phyloP scores from a whole-genome alignment of 352 stramenopile genomes.

The Phytophthora foliorum region DNA sequence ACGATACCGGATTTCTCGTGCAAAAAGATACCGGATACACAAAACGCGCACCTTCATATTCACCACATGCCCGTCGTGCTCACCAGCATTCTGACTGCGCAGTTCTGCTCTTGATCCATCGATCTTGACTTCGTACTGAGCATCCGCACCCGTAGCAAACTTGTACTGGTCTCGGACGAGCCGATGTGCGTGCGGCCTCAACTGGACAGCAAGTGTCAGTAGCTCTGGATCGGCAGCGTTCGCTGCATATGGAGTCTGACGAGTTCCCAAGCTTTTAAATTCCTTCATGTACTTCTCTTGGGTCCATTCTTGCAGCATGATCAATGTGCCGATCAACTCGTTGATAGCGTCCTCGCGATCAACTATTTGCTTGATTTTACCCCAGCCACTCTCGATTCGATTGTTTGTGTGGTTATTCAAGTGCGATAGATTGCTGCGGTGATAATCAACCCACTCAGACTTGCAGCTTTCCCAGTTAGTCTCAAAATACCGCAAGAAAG shows the following conservation, averaged over 20 bases:
- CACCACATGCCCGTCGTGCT: neutral
- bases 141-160: neutral
- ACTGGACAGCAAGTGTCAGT: conserved; percentile 6
- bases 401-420: conserved; percentile 19
- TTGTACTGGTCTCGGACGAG: conserved; percentile 20
- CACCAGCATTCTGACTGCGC: neutral
- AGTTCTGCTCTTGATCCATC: conserved; percentile 1
- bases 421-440: conserved; percentile 5
- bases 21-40: neutral
- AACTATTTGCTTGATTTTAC: conserved; percentile 10
- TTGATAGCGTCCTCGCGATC: conserved; percentile 6
- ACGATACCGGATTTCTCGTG: conserved; percentile 2
- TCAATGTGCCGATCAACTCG: conserved; percentile 14
- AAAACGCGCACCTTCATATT: conserved; percentile 10
- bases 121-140: neutral
- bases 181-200: conserved; percentile 8
- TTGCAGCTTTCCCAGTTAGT: conserved; percentile 20
- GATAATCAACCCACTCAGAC: conserved; percentile 11
- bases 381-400: conserved; percentile 15
- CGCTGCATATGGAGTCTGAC: neutral
- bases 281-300: conserved; percentile 22
- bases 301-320: conserved; percentile 22
- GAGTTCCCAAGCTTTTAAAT: conserved; percentile 7
- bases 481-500: conserved; percentile 19
- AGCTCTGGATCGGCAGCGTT: conserved; percentile 19